Evolutionary conservation across 495 filamentous ascomycete genomes (phyloP).

Genomic region (Tuber brumale): DNA sequence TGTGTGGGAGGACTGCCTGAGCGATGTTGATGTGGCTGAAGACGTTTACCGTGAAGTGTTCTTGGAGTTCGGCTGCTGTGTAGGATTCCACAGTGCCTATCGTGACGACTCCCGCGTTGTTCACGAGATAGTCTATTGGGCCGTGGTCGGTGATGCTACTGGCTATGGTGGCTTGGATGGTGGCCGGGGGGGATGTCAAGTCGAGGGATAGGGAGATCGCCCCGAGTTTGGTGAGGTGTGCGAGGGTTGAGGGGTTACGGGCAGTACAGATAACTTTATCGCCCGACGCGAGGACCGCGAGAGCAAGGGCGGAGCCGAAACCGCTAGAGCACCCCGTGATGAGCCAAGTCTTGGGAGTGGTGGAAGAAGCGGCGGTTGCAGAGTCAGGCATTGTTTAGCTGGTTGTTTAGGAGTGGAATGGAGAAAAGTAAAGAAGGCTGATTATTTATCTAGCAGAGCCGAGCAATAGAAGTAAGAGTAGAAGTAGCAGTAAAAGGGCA

Average conservation of each 20-base stretch:
- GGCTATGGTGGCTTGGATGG: background rate
- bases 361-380: background rate
- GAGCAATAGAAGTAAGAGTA: background rate
- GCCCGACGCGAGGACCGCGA: constrained; percentile 47
- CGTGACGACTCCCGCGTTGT: background rate
- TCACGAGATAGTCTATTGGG: background rate
- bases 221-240: constrained; percentile 46
- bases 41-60: constrained; percentile 1
- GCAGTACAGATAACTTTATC: constrained; percentile 55
- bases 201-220: constrained; percentile 47
- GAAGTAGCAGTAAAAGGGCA: background rate
- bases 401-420: background rate
- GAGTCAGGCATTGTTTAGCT: background rate
- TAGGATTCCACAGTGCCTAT: background rate
- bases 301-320: constrained; percentile 47
- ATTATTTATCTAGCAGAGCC: background rate
- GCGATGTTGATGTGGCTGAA: background rate
- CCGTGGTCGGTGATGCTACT: background rate
- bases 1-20: constrained; percentile 48
- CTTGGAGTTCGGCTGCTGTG: background rate
- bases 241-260: constrained; percentile 46
- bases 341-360: constrained; percentile 46
- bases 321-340: constrained; percentile 50
- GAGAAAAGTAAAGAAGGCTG: background rate
- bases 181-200: background rate